Evolutionary conservation across 805 yeast genomes (phyloP), one percentile per base, ranked within the genome.

Genomic region (Yarrowia sp.): DNA sequence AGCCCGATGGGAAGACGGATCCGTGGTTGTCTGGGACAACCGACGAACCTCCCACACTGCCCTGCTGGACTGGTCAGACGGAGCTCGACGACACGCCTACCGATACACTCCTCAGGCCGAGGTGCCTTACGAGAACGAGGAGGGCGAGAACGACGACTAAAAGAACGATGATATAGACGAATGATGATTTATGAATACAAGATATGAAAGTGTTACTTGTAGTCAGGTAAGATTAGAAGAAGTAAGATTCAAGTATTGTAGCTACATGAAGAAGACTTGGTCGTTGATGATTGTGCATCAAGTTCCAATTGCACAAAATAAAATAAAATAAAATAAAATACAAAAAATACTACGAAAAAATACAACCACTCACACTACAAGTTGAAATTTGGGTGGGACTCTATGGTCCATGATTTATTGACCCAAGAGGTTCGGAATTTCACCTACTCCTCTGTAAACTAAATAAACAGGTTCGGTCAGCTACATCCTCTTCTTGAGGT

Each of bases 21-120:
- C 93, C 0, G 90, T 89, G 53, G 90, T 86, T 39, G 79, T 88
- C 33, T 89, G 93, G 93, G 94, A 90, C 74, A 89, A 89, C 81
- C 83, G 94, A 76, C 80, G 90, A 72, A 83, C 86, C 14, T 77
- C 85, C 40, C 94, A 90, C 75, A 81, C 91, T 15, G 92, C 92
- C 15, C 80, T 86, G 34, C 81, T 86, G 56, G 94, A 90, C 75
- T 89, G 91, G 89, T 89, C 85, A 68, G 81, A 84, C 55, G 86
- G 87, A 24, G 84, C 83, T 42, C 80, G 85, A 24, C 84, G 95
- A 77, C 94, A 89, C 72, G 90, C 90, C 15, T 87, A 86, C 79
- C 83, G 94, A 78, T 81, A 88, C 69, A 89, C 93, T 34, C 90
- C 93, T 6, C 85, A 87, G 74, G 94, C 88, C 19, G 94, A 90